Evolutionary conservation across 2,329 filamentous ascomycete species (phyloP), one percentile per base, ranked within the genome.

Genomic region (Aspergillus awamori): DNA sequence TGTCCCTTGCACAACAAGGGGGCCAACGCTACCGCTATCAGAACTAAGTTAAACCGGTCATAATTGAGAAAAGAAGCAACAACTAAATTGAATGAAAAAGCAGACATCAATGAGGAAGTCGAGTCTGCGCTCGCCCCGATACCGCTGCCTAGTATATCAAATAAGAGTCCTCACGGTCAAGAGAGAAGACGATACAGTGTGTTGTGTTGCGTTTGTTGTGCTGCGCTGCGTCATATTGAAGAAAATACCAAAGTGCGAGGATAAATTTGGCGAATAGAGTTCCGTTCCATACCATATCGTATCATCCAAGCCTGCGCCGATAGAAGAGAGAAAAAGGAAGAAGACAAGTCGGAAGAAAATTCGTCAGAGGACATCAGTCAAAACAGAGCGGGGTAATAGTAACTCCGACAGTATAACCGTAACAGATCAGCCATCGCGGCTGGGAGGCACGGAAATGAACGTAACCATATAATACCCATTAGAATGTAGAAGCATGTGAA

Each of bases 401-500:
- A 45, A 45, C 22, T 24, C 20, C 10, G 41, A 45, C 47, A 45
- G 20, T 54, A 59, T 33, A 39, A 47, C 43, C 53, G 43, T 56
- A 56, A 30, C 38, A 47, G 15, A 56, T 26, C 20, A 38, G 39
- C 43, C 53, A 47, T 47, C 36, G 39, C 39, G 24, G 53, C 53
- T 41, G 30, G 43, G 47, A 20, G 33, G 39, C 26, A 28, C 39
- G 22, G 53, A 45, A 45, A 20, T 47, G 53, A 33, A 41, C 43
- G 26, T 33, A 38, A 33, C 17, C 24, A 22, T 33, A 2, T 47
- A 36, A 56, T 24, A 47, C 30, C 53, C n/a, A 56, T 56, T 56
- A 56, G 51, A 47, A 47, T 33, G 41, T 55, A 52, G 26, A 49
- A 20, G 20, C 24, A 57, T 47, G 28, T 55, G 48, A 45, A 55